Base-by-base conservation (phyloP, 768 basidiomycete species). In the Mrakia hoshinonis region DNA sequence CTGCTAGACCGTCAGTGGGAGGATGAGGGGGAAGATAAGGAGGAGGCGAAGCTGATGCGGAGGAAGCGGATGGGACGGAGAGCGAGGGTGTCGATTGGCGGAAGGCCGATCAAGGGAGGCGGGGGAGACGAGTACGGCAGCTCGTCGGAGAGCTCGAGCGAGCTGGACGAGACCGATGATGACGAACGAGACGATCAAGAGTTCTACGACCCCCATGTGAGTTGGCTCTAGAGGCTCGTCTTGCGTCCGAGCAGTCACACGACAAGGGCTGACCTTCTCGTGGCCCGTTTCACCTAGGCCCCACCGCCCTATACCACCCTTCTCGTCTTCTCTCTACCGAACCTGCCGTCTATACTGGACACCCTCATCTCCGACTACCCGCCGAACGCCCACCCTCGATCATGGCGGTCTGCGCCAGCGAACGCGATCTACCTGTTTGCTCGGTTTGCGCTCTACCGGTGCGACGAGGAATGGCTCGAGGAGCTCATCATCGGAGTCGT, bases 401-500 rank as follows among this genome's bases (percentile, higher is more conserved):
- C 75, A 4, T 76, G 78, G 22, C 72, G 92, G 79, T 81, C 88
- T 2, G 86, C 92, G 43, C 94, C 96, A 20, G 96, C 95, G 36
- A 97, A 95, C 77, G 86, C 86, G 13, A 81, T 99, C 62, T 96
- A 93, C 79, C 85, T 96, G 81, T 84, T 93, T 65, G 88, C 92
- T 15, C 86, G 93, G 55, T 99, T 95, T 80, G 96, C 96, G n/a
- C 88, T 75, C 46, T 74, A 77, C 67, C 75, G 75, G 11, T 79
- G 92, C 77, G 92, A 93, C 78, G 87, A 90, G 74, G 87, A 86
- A 0, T 93, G 95, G 90, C 81, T 97, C 31, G 93, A 95, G 78
- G 93, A 96, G 77, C 83, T 99, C 34, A 85, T 98, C 67, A 86
- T 94, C 47, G 90, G 90, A 22, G 91, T 91, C 0, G 89, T 93